These are phyloP conservation scores for Leccinum imitatum DNA, from an alignment of 768 basidiomycete genomes.

Conservation along the genomic window DNA sequence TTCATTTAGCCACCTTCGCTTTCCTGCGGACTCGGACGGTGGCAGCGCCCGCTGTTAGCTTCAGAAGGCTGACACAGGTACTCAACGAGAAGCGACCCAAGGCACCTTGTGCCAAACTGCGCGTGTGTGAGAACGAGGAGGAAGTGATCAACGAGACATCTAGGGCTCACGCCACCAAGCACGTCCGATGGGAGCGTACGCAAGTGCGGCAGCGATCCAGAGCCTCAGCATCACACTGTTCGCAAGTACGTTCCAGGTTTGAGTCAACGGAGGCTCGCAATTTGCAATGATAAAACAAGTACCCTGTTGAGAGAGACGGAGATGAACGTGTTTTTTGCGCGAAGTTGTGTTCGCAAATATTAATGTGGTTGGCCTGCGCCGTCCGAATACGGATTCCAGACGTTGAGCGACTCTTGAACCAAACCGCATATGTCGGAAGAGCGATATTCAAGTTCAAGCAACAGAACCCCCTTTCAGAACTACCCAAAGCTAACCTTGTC, in stretches of 20 bases:
- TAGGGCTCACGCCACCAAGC: constrained; percentile 22
- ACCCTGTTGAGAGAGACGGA: constrained; percentile 21
- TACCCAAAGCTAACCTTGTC: constrained; percentile 35
- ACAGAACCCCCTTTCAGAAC: constrained; percentile 13
- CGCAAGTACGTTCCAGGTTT: background rate
- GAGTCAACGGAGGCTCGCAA: constrained; percentile 12
- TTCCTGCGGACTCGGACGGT: constrained; percentile 26
- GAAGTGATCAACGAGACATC: constrained; percentile 19
- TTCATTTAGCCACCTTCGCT: constrained; percentile 38
- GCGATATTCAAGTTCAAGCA: constrained; percentile 3
- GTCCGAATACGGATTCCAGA: constrained; percentile 10
- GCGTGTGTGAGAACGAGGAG: constrained; percentile 25
- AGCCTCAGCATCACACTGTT: constrained; percentile 7
- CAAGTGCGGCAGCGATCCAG: constrained; percentile 19
- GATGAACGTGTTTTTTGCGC: constrained; percentile 26
- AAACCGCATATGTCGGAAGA: constrained; percentile 20
- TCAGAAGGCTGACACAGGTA: constrained; percentile 23
- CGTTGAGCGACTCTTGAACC: background rate
- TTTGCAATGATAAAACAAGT: constrained; percentile 21
- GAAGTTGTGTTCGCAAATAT: constrained; percentile 3
- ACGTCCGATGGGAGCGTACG: constrained; percentile 16
- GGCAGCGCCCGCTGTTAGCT: constrained; percentile 18
- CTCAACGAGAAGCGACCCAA: constrained; percentile 23
- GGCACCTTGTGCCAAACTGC: constrained; percentile 12
- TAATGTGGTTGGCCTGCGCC: constrained; percentile 19